Evolutionary conservation across 441 rosid species (phyloP).

Genomic region (Melastoma candidum): DNA sequence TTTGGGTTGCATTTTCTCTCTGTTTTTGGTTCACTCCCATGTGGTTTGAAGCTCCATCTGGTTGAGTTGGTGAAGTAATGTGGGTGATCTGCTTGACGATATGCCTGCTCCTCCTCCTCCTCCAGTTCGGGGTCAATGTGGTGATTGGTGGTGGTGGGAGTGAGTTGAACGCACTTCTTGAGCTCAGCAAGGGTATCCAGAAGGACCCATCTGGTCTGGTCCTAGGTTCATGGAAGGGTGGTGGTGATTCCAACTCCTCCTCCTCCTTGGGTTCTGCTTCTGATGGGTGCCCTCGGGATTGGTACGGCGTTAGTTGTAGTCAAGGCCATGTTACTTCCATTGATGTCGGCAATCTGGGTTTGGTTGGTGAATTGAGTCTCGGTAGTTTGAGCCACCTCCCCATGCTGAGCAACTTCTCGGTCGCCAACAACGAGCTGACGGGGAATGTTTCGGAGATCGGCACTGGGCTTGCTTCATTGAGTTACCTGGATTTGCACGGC

Average conservation of each 20-base stretch:
- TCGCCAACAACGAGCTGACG: conserved; percentile 47
- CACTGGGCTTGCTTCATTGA: conserved; percentile 37
- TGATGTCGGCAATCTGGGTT: conserved; percentile 45
- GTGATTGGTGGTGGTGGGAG: conserved; percentile 41
- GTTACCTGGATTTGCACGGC: conserved; percentile 49
- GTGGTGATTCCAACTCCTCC: conserved; percentile 18
- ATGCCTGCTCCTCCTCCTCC: conserved; percentile 18
- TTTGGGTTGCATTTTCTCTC: too few relatives aligned
- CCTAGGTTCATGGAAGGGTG: conserved; percentile 52
- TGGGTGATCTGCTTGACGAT: conserved; percentile 32
- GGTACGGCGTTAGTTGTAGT: conserved; percentile 65
- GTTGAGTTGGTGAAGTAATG: conserved; percentile 38
- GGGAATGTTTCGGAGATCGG: conserved; percentile 61
- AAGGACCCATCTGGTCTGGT: conserved; percentile 48
- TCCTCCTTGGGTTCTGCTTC: conserved; percentile 27
- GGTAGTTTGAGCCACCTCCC: conserved; percentile 38
- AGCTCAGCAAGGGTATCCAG: conserved; percentile 63
- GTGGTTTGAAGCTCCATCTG: too few relatives aligned
- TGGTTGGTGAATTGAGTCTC: conserved; percentile 65
- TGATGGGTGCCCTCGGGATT: conserved; percentile 59
- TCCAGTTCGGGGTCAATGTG: conserved; percentile 2
- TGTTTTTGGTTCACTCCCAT: too few relatives aligned
- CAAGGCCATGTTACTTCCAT: conserved; percentile 55
- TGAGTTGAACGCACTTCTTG: conserved; percentile 72
- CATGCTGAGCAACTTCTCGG: conserved; percentile 51